Base-by-base conservation (phyloP, 352 stramenopile species). In the Phytopythium helicoides region DNA sequence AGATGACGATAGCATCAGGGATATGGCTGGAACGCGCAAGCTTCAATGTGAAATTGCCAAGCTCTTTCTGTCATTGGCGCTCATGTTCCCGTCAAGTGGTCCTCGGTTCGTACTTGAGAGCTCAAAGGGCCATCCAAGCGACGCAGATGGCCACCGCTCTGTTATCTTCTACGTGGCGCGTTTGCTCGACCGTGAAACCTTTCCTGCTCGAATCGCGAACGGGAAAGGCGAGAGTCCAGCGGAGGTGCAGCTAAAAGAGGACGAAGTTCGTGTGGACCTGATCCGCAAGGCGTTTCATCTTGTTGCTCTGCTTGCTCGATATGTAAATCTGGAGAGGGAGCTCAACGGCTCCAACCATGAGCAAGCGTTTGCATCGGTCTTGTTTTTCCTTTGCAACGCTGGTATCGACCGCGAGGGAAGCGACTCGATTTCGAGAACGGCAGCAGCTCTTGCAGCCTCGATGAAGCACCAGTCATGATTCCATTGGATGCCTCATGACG, bases 41-140 rank as follows among this genome's bases (percentile, higher is more conserved):
- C 61, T 92, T 26, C 75, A 87, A 47, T 68, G 75, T 16, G 49
- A 86, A 36, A 68, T 89, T 16, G 64, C 89, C 9, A 79, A 78
- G 40, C 42, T 89, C 9, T 67, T 92, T 47, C 40, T 87, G 1
- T 68, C 67, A 10, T 75, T 89, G 36, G 58, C 73, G 9, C 68
- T 77, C 34, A 72, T 62, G 6, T 86, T 82, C 35, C 81, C 81
- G 15, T 82, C 76, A 0, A 70, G 66, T 22, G 81, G 81, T 7
- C 72, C 86, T 40, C 71, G 78, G 8, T 89, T 89, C 16, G 76
- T 89, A 42, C 66, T 92, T 3, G 75, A 89, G 42, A 84, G 70
- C 52, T 89, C 81, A n/a, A 71, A 69, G 26, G 81, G 73, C 4
- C 56, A 73, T 7, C 45, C 64, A 0, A 67, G 57, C 19, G 76